phyloP scores from a whole-genome alignment of 2,329 filamentous ascomycete species.

The Paecilomyces sp. region DNA sequence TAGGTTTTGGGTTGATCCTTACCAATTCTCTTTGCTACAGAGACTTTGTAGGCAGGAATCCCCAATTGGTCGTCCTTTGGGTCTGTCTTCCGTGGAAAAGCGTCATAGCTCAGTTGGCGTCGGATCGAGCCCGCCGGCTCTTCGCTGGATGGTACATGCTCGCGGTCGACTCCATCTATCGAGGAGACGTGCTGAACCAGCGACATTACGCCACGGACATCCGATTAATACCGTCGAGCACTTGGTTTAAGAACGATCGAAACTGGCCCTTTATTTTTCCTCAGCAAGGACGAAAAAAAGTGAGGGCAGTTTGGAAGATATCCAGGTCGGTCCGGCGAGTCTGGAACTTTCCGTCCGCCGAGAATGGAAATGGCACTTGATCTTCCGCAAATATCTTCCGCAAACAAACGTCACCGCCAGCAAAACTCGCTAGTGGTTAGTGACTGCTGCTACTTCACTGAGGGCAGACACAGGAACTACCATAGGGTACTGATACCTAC shows the following conservation, averaged over 20 bases:
- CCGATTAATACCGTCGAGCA: neutral
- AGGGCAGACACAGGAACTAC: neutral
- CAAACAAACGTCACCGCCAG: neutral
- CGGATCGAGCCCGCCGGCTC: conserved; percentile 24
- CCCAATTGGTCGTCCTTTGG: conserved; percentile 35
- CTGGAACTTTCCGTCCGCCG: neutral
- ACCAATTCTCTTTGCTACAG: conserved; percentile 29
- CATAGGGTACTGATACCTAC: too few species aligned
- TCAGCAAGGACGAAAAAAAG: neutral
- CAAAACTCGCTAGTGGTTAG: neutral
- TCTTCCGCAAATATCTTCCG: neutral
- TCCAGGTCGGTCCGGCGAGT: neutral
- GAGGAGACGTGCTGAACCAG: conserved; percentile 46
- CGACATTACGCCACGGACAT: conserved; percentile 32
- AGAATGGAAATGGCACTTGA: neutral
- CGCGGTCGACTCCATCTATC: conserved; percentile 43
- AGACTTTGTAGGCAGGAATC: conserved; percentile 45
- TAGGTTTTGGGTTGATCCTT: neutral
- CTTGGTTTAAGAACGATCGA: neutral
- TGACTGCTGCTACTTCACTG: neutral
- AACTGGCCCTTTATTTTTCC: neutral
- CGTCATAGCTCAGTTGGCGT: conserved; percentile 42
- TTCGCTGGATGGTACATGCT: conserved; percentile 18
- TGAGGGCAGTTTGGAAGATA: neutral
- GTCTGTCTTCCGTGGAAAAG: conserved; percentile 33